Base-by-base conservation (phyloP, 176 grass and related monocot species). In the Canna indica region DNA sequence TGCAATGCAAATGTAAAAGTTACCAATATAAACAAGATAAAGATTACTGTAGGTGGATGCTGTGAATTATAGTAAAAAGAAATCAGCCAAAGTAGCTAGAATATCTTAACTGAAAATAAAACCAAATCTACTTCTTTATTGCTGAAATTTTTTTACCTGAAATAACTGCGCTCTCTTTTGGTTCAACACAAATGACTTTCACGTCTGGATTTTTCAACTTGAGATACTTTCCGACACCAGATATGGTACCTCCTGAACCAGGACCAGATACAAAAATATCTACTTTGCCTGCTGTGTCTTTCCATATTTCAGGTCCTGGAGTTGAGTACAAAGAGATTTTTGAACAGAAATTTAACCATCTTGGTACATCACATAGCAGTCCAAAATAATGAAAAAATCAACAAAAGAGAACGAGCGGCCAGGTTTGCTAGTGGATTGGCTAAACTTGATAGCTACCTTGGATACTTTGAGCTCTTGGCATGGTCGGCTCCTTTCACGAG, bases 251-350 rank as follows among this genome's bases (percentile, higher is more conserved):
- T 83, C 88, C 92, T 75, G 92, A 91, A 31, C 85, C 92, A 31
- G 85, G 82, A 1, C 56, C 88, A 64, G 76, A 73, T 20, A 96
- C 75, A 81, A 96, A 91, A 64, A 89, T 89, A 35, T 91, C 88
- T 53, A 96, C 84, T 86, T 91, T 91, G 34, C 88, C 85, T 76
- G 74, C 83, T 58, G 88, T 89, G 44, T 96, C 92, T 76, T 81
- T 89, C 92, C 92, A 96, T 83, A 96, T 91, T 64, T 91, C 92
- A 52, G 88, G 88, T 7, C 92, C 92, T 96, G 66, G 61, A 28
- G 63, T 39, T 4, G 22, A 66, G 35, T 25, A 20, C 28, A 63
- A 24, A 66, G 18, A 39, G 35, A 38, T 66, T 66, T 18, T 66
- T 36, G n/a, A n/a, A n/a, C n/a, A n/a, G n/a, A n/a, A n/a, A n/a